Evolutionary conservation across 2,329 filamentous ascomycete species (phyloP).

Genomic region (Fusarium sp.): DNA sequence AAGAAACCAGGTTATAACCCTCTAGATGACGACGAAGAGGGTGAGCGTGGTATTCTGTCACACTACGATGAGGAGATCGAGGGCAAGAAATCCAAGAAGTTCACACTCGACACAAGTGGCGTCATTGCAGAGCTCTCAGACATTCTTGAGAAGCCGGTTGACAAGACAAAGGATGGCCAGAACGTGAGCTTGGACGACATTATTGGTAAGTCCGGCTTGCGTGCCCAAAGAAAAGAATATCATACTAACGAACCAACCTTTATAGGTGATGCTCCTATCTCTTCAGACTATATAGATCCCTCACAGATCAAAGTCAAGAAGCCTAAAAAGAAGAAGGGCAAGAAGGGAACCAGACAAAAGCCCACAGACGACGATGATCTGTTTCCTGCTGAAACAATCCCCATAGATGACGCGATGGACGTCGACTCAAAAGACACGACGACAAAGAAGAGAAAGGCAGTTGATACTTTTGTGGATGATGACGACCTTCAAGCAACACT

Average conservation of each 20-base stretch:
- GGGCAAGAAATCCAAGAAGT: constrained; percentile 86
- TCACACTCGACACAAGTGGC: constrained; percentile 84
- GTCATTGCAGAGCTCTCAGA: constrained; percentile 70
- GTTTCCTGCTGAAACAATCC: constrained; percentile 53
- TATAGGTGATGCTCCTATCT: constrained; percentile 45
- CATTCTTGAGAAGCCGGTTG: constrained; percentile 59
- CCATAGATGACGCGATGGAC: constrained; percentile 70
- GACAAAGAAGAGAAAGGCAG: constrained; percentile 67
- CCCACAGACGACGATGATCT: constrained; percentile 70
- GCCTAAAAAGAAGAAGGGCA: constrained; percentile 90
- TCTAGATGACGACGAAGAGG: constrained; percentile 72
- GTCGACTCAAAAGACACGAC: constrained; percentile 66
- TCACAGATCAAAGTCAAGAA: constrained; percentile 94
- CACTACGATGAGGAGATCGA: constrained; percentile 97
- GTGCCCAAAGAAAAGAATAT: not conserved
- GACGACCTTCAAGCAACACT: constrained; percentile 90
- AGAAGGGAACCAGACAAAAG: constrained; percentile 78
- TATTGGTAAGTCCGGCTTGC: constrained; percentile 51
- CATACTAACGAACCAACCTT: constrained; percentile 12
- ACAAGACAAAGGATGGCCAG: constrained; percentile 69
- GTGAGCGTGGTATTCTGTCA: constrained; percentile 73
- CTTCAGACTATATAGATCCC: constrained; percentile 88
- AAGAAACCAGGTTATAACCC: constrained; percentile 90
- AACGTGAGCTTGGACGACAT: constrained; percentile 84
- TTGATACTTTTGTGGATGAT: constrained; percentile 82